A percentile compares a stretch with the other conserved stretches of the same genome.
Conservation (phyloP, 2,329 filamentous ascomycete species). For the Sporothrix variecibatus region DNA sequence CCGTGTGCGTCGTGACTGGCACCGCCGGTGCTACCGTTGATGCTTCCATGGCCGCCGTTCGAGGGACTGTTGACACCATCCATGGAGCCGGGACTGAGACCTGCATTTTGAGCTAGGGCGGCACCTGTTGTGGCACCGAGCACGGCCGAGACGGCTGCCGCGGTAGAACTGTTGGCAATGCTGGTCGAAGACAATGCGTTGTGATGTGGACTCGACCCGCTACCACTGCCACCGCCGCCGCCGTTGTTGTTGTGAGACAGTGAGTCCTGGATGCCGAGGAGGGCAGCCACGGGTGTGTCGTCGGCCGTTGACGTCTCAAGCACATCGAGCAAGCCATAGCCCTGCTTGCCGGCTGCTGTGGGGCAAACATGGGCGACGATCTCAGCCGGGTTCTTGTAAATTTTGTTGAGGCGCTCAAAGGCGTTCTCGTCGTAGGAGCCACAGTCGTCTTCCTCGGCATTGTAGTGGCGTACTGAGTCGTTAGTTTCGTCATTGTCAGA, state of each 20-base stretch:
- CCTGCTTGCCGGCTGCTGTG: conserved; percentile 2
- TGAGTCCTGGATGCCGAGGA: conserved; percentile 35
- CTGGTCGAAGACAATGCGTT: not conserved
- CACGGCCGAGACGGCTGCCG: not conserved
- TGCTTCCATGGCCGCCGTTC: conserved; percentile 2
- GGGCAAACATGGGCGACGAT: conserved; percentile 27
- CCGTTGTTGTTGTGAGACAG: conserved; percentile 26
- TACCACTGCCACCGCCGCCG: not conserved
- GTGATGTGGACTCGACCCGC: not conserved
- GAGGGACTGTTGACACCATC: conserved; percentile 28
- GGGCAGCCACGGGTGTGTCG: conserved; percentile 37
- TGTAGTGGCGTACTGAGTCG: not conserved
- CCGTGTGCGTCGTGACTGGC: not conserved
- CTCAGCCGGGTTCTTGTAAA: conserved; percentile 19
- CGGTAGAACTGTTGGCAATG: not conserved
- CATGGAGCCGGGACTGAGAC: conserved; percentile 5
- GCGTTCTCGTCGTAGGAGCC: not conserved
- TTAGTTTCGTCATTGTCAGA: not conserved
- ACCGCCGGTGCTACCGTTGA: not conserved
- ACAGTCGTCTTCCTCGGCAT: not conserved
- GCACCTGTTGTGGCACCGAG: not conserved
- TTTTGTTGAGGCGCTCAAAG: not conserved
- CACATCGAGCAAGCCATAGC: conserved; percentile 34
- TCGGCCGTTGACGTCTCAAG: conserved; percentile 36
- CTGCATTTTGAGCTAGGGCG: not conserved